Evolutionary conservation across 495 filamentous ascomycete genomes (phyloP), one percentile per base, ranked within the genome.

Genomic region (Hyaloscypha finlandica): DNA sequence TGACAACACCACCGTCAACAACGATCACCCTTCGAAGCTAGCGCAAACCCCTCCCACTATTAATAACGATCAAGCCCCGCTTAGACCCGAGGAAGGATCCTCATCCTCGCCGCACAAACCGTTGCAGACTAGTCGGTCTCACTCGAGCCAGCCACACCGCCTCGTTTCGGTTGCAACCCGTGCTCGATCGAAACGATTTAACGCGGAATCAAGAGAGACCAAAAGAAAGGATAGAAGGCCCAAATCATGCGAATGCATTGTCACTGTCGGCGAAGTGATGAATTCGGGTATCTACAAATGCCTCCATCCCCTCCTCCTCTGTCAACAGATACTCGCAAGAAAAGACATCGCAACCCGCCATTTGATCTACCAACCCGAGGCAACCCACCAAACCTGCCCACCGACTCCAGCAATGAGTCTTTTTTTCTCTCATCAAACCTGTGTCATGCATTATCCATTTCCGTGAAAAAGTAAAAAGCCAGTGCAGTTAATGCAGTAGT

Each of bases 261-360:
- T 35, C 30, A 48, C 16, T 59, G 5, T 35, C 30, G 31, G 56
- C 56, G 14, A 58, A 59, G n/a, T 59, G 56, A 35, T 59, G 30
- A 29, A 59, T 37, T 59, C 56, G 56, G 56, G 56, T 59, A 59
- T 59, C 56, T 59, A 56, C 53, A 56, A 37, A 59, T 59, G 56
- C 56, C 30, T 6, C 42, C 42, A 14, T 48, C 11, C 42, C 42
- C 9, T 48, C 42, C 42, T 14, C 42, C 16, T 19, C 42, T 12
- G 4, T 19, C 42, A 4, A 0, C 35, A 37, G 12, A 37, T 11
- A 4, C 42, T 48, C 16, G 42, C 42, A 48, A 48, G 42, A 48
- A 48, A 48, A 19, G 16, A 48, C 16, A 48, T 48, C 16, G 42
- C 42, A 9, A 14, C 30, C 53, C 53, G 8, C 30, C 53, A 48